These are phyloP conservation scores for Monilinia laxa DNA, from an alignment of 2,329 filamentous ascomycete species.

Conservation along the genomic window DNA sequence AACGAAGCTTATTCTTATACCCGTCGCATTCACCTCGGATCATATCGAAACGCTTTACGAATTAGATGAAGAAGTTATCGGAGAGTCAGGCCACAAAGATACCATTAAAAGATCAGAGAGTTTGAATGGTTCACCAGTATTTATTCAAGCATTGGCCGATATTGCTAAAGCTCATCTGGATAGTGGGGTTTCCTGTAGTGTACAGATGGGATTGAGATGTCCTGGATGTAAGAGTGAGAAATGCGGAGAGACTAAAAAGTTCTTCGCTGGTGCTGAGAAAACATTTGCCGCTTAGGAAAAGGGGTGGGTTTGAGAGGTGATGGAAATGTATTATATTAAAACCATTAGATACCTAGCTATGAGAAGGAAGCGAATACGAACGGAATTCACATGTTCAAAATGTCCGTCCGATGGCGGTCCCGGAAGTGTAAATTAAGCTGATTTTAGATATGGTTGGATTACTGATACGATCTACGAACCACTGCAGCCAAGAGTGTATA, in stretches of 20 bases:
- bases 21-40: slow-evolving; percentile 97
- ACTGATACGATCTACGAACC: background rate
- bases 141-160: slow-evolving; percentile 86
- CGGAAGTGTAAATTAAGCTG: background rate
- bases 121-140: slow-evolving; percentile 85
- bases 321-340: slow-evolving; percentile 1
- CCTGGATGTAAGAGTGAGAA: slow-evolving; percentile 89
- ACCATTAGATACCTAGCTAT: background rate
- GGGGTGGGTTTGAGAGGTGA: background rate
- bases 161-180: slow-evolving; percentile 79
- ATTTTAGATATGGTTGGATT: background rate
- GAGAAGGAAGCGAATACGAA: slow-evolving; percentile 1
- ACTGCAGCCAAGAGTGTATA: background rate
- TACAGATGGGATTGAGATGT: slow-evolving; percentile 87
- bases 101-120: slow-evolving; percentile 88
- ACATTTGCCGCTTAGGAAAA: slow-evolving; percentile 27
- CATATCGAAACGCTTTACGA: slow-evolving; percentile 98
- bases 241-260: slow-evolving; percentile 75
- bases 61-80: slow-evolving; percentile 91
- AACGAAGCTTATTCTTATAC: slow-evolving; percentile 85
- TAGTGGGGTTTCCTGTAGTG: slow-evolving; percentile 66
- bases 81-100: slow-evolving; percentile 74
- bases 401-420: background rate
- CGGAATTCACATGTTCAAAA: background rate
- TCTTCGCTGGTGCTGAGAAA: slow-evolving; percentile 47